Base-by-base conservation (phyloP, 2,329 filamentous ascomycete genomes). In the Trichoderma breve region DNA sequence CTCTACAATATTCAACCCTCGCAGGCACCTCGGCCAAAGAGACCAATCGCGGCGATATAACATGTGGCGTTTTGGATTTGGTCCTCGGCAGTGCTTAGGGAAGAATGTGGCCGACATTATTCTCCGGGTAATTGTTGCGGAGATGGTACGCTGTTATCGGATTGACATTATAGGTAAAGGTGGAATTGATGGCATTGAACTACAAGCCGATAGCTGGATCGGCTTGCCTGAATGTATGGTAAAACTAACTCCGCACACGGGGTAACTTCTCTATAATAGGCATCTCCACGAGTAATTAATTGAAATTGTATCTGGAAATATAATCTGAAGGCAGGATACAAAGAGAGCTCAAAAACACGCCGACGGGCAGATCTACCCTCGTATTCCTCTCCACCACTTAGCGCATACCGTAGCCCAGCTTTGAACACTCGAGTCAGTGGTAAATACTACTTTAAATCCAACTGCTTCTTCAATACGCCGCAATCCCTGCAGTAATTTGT, bases 1-100 rank as follows among this genome's bases (percentile, higher is more conserved):
- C 6, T 32, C 51, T 15, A 30, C 51, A 30, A 43, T 12, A 0
- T 70, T 70, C 15, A 39, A 68, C n/a, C 55, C 55, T 4, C 57
- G 9, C 5, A 62, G 69, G 18, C 69, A 70, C 21, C 57, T 72
- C 6, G 65, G 39, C 21, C 43, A 36, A 4, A 72, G 47, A 26
- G 65, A 55, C 18, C 57, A 57, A 36, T 30, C 30, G 3, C 62
- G 39, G 7, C 66, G 69, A 21, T 73, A 73, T 47, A 67, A 68
- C n/a, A 63, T 71, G 47, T 73, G 72, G 72, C 62, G 72, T 5
- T 73, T 66, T 14, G 72, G 72, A 8, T 73, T 73, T 53, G 72
- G 72, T 4, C 72, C 72, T 26, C 62, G 67, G 7, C 68, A 67
- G 53, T 66, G 68, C 36, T 32, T 70, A 8, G 67, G 67, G 15